Evolutionary conservation across 208 protist species (phyloP), one percentile per base, ranked within the genome.

Genomic region (Leishmania guyanensis): DNA sequence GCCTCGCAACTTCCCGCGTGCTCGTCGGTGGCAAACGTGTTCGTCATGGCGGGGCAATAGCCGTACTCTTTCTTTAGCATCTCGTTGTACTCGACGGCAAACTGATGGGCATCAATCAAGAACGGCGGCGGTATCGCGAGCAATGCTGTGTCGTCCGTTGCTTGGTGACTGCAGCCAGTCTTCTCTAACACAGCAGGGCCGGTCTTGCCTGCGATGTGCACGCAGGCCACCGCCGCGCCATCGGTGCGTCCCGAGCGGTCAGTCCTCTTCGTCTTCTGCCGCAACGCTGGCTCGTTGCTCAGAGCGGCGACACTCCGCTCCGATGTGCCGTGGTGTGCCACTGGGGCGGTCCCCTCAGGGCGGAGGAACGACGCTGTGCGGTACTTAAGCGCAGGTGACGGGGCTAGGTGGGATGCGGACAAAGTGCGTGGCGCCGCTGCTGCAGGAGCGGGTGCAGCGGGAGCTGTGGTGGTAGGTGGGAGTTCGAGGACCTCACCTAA

Each of bases 71-170:
- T 87, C 64, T 89, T 88, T 17, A 98, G 85, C 62, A 84, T 82
- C 75, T 90, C 85, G 81, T 97, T 96, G 86, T 96, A 91, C 51
- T 90, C 80, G 16, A 82, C 78, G n/a, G 91, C 90, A 60, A 98
- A 98, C 36, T 53, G 81, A 29, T 91, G 82, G 0, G 93, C 90
- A 78, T 98, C 92, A 80, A 98, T 95, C 81, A 94, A 81, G 78
- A 91, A 93, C 6, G 82, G 80, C 74, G 83, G 82, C 48, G 75
- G 65, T 2, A 22, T 20, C n/a, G 60, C 43, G 46, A 62, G 62
- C 46, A 46, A 2, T 12, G 43, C 26, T 12, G 80, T 53, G 74
- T 71, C 36, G 12, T 39, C 20, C 2, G 70, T 50, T 10, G 72
- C 39, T 43, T 60, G 46, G 60, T 53, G 79, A 39, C 5, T 14